Base-by-base conservation (phyloP, 371 early-diverging fungal genomes). In the Batkoa obscura region DNA sequence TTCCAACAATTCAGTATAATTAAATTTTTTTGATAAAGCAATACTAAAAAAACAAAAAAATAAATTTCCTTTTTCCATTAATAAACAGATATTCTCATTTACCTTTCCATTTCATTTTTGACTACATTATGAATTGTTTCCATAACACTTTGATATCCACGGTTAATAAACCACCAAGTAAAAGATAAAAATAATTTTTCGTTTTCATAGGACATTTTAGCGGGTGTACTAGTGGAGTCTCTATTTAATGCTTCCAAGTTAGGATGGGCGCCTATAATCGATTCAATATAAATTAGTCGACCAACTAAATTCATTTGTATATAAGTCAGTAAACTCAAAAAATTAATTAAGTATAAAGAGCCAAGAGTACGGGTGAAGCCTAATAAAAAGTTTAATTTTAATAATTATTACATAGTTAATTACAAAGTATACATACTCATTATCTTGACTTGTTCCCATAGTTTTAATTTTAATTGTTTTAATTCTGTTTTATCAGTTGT, bases 261-360 rank as follows among this genome's bases (percentile, higher is more conserved):
- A 60, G 60, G n/a, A 66, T 63, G 56, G 66, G 59, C 50, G 63
- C 3, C 70, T 13, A 74, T 67, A 1, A 92, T 86, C n/a, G 87
- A 83, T 65, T 90, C 88, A 13, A 90, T 72, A 62, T 93, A 95
- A 42, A 86, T 86, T 66, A 80, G 83, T 54, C 92, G 81, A 1
- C 94, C 96, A 48, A 95, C 64, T 2, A 95, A 70, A 64, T 88
- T 91, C 49, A 95, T 75, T 67, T 95, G 93, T 12, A 88, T 67
- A 59, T 85, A 83, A 0, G 84, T 86, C 30, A 92, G 72, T 50
- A 89, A 54, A 0, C 85, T 82, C 59, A 94, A 62, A 30, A 94
- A 72, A 3, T 80, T 78, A 39, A 89, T 64, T 15, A 85, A 73
- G 63, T 95, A 94, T 36, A 91, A 69, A 0, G 88, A 72, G 0